These are phyloP conservation scores for Xylaria sp. DNA, from an alignment of 2,329 filamentous ascomycete genomes.

Conservation along the genomic window DNA sequence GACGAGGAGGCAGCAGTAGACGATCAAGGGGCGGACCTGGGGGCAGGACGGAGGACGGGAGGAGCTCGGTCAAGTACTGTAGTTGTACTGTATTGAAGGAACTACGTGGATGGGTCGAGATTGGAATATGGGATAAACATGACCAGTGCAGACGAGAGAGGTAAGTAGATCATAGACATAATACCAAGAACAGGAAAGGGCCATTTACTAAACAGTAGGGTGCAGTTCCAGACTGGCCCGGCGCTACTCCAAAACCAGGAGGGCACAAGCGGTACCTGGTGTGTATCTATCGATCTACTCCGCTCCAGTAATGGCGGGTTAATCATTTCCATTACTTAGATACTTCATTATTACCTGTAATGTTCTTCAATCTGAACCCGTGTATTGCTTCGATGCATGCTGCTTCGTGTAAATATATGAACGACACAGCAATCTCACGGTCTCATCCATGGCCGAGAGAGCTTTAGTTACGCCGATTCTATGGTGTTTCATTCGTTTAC, in stretches of 20 bases:
- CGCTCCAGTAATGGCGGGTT: not conserved
- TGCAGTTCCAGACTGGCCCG: not conserved
- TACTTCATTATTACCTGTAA: not conserved
- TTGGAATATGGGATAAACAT: not conserved
- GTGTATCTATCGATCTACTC: not conserved
- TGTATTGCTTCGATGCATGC: not conserved
- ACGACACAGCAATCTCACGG: not conserved
- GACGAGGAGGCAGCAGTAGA: constrained; percentile 15
- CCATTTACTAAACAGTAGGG: not conserved
- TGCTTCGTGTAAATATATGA: not conserved
- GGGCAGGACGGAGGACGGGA: constrained; percentile 13
- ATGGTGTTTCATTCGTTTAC: too few relatives aligned
- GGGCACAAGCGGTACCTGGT: not conserved
- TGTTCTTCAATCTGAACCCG: not conserved
- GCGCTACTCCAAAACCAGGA: not conserved
- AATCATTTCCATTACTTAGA: not conserved
- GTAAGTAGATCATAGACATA: not conserved
- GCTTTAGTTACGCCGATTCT: not conserved
- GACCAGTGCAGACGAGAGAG: not conserved
- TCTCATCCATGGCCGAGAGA: not conserved
- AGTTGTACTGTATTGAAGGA: not conserved
- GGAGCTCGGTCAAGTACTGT: constrained; percentile 6
- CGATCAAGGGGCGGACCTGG: constrained; percentile 6
- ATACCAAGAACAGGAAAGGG: not conserved
- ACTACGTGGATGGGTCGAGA: not conserved